Conservation (phyloP, 2,329 filamentous ascomycete species). For the Zymoseptoria brevis region DNA sequence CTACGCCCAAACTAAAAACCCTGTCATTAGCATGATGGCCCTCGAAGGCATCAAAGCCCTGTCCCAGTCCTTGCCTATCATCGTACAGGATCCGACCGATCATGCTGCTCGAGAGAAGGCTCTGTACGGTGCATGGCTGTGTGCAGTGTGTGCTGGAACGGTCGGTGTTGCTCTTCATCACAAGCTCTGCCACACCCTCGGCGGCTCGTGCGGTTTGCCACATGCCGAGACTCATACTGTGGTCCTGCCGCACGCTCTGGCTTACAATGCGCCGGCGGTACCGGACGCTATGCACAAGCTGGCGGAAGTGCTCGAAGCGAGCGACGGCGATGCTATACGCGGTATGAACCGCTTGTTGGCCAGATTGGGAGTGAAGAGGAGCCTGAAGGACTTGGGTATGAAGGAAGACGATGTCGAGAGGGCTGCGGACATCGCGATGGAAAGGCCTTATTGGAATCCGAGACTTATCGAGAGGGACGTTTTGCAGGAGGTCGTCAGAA, state of each 20-base stretch:
- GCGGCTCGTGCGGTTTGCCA: constrained; percentile 55
- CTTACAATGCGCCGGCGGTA: constrained; percentile 53
- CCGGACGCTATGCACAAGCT: constrained; percentile 47
- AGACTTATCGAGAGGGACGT: constrained; percentile 44
- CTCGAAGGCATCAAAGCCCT: constrained; percentile 50
- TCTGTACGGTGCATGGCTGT: constrained; percentile 58
- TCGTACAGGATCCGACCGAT: constrained; percentile 41
- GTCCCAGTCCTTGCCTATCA: constrained; percentile 45
- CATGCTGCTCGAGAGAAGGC: constrained; percentile 44
- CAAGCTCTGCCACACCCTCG: constrained; percentile 59
- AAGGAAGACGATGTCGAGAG: constrained; percentile 54
- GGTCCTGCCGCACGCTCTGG: constrained; percentile 54
- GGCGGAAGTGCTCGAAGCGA: constrained; percentile 47
- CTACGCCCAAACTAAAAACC: constrained; percentile 55
- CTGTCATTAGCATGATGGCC: constrained; percentile 51
- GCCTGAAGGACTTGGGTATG: constrained; percentile 50
- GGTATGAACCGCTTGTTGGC: constrained; percentile 50
- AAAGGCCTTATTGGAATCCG: constrained; percentile 54
- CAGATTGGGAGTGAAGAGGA: constrained; percentile 48
- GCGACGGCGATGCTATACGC: constrained; percentile 50
- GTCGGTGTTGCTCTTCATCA: constrained; percentile 59
- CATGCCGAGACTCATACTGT: constrained; percentile 60
- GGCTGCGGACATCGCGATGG: constrained; percentile 51
- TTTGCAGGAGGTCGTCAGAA: constrained; percentile 49
- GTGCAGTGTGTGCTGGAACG: constrained; percentile 51